Conservation (phyloP, 306 rosid genomes). For the Acmispon strigosus region DNA sequence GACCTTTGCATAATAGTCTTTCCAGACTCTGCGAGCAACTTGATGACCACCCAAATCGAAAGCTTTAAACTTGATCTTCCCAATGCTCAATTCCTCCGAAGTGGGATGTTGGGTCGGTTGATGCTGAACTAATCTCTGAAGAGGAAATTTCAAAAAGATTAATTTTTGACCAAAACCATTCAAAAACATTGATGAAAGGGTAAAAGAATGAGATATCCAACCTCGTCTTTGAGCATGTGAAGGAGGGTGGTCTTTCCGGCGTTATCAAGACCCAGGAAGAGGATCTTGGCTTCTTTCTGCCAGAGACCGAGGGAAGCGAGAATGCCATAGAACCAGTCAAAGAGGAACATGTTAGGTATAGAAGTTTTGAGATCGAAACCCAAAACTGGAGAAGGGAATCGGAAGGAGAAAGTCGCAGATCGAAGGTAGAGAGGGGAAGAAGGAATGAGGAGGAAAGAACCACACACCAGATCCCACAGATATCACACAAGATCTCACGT, state of each 20-base stretch:
- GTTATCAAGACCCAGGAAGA: constrained; percentile 79
- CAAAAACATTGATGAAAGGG: not conserved
- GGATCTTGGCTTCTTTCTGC: constrained; percentile 85
- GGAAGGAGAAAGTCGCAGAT: constrained; percentile 4
- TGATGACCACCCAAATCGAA: constrained; percentile 91
- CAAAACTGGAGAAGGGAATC: constrained; percentile 8
- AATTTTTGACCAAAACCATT: not conserved
- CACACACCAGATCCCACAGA: constrained; percentile 12
- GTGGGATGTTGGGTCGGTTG: constrained; percentile 90
- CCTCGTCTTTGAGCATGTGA: constrained; percentile 89
- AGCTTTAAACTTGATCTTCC: constrained; percentile 81
- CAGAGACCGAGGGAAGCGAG: constrained; percentile 75
- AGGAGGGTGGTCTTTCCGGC: constrained; percentile 90
- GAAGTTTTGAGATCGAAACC: constrained; percentile 18
- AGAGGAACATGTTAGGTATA: constrained; percentile 41
- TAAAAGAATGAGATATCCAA: not conserved
- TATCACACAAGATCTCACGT: not conserved
- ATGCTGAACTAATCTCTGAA: constrained; percentile 79
- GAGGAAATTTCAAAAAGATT: not conserved
- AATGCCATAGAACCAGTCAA: constrained; percentile 87
- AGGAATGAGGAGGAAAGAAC: not conserved
- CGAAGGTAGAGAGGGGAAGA: constrained; percentile 2
- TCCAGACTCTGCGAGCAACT: constrained; percentile 90
- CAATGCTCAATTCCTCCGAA: constrained; percentile 83
- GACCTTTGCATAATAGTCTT: constrained; percentile 84